Evolutionary conservation across 352 stramenopile genomes (phyloP).

Genomic region (Thalassiosira hispida): DNA sequence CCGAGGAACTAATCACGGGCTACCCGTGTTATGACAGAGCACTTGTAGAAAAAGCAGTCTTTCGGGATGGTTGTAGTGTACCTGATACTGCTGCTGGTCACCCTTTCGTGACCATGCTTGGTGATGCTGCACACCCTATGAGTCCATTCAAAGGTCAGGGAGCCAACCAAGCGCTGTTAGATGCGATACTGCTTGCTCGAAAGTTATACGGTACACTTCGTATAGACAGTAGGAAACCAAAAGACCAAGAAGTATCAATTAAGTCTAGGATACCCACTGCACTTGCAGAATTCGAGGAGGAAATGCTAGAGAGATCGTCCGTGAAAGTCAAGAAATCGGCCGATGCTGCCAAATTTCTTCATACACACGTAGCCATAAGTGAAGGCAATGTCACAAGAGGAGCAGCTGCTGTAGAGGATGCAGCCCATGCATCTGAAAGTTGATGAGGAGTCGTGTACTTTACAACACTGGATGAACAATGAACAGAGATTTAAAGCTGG

Average conservation of each 20-base stretch:
- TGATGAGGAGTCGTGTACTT: too few relatives aligned
- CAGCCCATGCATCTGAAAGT: too few relatives aligned
- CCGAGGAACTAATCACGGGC: conserved; percentile 76
- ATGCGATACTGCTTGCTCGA: conserved; percentile 79
- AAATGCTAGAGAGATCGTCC: conserved; percentile 71
- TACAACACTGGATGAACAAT: too few relatives aligned
- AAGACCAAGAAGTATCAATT: conserved; percentile 4
- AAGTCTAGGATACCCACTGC: conserved; percentile 17
- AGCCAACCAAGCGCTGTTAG: conserved; percentile 87
- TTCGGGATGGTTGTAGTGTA: conserved; percentile 25
- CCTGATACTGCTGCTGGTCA: conserved; percentile 10
- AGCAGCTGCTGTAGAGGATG: conserved; percentile 29
- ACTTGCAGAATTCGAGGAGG: conserved; percentile 67
- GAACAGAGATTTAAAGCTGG: too few relatives aligned
- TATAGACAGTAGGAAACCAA: conserved; percentile 8
- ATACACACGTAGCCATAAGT: conserved; percentile 72
- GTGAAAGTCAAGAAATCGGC: conserved; percentile 80
- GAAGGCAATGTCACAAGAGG: conserved; percentile 71
- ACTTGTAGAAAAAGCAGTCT: conserved; percentile 44
- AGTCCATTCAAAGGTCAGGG: conserved; percentile 85
- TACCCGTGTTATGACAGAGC: conserved; percentile 86
- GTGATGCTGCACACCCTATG: conserved; percentile 88
- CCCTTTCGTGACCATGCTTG: conserved; percentile 74
- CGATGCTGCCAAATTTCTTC: conserved; percentile 76
- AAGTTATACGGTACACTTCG: conserved; percentile 42